These are phyloP conservation scores for Sutorius australiensis DNA, from an alignment of 768 basidiomycete genomes.

Conservation along the genomic window DNA sequence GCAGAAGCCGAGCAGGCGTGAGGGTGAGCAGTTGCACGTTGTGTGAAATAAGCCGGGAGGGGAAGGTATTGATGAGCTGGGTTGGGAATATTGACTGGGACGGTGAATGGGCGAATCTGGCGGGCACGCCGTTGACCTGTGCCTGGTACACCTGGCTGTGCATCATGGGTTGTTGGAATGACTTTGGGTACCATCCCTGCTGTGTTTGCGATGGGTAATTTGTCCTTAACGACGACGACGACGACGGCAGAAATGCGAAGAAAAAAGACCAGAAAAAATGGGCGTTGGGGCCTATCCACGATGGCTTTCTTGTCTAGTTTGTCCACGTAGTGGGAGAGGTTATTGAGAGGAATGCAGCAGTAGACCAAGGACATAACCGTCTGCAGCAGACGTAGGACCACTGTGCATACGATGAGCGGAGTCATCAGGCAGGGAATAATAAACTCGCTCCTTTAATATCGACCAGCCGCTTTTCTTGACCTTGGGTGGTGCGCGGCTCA, in stretches of 20 bases:
- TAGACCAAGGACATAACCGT: conserved; percentile 86
- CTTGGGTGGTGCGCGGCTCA: conserved; percentile 72
- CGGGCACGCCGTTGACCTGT: conserved; percentile 8
- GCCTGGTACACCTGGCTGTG: conserved; percentile 16
- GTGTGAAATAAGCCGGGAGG: not conserved
- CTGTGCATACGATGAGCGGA: conserved; percentile 26
- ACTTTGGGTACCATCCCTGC: conserved; percentile 24
- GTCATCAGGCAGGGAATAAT: not conserved
- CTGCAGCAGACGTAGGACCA: conserved; percentile 58
- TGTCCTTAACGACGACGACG: conserved; percentile 8
- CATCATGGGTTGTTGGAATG: conserved; percentile 21
- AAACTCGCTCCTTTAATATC: conserved; percentile 68
- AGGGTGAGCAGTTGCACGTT: conserved; percentile 17
- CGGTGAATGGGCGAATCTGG: not conserved
- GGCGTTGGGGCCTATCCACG: no score
- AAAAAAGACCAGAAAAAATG: not conserved
- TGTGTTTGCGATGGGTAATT: conserved; percentile 22
- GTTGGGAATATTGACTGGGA: conserved; percentile 24
- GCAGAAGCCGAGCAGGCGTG: conserved; percentile 36
- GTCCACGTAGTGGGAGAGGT: conserved; percentile 77
- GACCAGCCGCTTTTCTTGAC: conserved; percentile 87
- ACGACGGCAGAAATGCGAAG: not conserved
- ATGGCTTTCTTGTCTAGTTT: conserved; percentile 84
- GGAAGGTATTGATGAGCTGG: conserved; percentile 19
- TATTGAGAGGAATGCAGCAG: conserved; percentile 79